Percentiles rank a stretch among this genome's conserved stretches.
These are phyloP conservation scores for Amanita jacksonii DNA, from an alignment of 768 basidiomycete genomes.

Conservation along the genomic window DNA sequence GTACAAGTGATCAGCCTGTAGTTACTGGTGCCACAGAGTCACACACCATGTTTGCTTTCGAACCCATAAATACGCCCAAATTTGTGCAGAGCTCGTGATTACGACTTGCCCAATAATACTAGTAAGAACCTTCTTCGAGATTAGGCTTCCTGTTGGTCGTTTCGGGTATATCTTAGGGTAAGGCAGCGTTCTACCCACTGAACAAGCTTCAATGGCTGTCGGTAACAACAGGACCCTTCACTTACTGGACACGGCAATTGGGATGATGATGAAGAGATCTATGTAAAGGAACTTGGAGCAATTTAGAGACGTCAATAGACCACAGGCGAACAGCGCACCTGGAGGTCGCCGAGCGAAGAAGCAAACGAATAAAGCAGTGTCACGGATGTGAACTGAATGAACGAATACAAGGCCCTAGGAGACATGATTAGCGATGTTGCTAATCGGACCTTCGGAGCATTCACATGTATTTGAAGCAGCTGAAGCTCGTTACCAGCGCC, in stretches of 20 bases:
- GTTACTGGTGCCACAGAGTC: background rate
- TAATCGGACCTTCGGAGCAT: slow-evolving; percentile 21
- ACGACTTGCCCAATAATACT: slow-evolving; percentile 91
- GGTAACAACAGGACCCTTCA: slow-evolving; percentile 6
- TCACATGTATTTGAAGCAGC: slow-evolving; percentile 99
- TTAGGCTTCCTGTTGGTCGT: slow-evolving; percentile 89
- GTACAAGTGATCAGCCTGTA: background rate
- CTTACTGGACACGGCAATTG: slow-evolving; percentile 93
- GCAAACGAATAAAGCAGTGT: slow-evolving; percentile 95
- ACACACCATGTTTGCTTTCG: slow-evolving; percentile 73
- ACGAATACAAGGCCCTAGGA: slow-evolving; percentile 88
- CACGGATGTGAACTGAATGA: slow-evolving; percentile 99
- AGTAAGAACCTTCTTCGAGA: slow-evolving; percentile 89
- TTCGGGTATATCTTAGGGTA: slow-evolving; percentile 81
- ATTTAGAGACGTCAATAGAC: slow-evolving; percentile 6
- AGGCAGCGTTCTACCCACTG: slow-evolving; percentile 94
- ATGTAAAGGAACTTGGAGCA: slow-evolving; percentile 82
- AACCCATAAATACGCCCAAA: slow-evolving; percentile 88
- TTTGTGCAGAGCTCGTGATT: slow-evolving; percentile 73
- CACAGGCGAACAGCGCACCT: slow-evolving; percentile 41
- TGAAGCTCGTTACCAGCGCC: slow-evolving; percentile 95
- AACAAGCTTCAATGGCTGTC: slow-evolving; percentile 7
- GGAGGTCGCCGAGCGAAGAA: slow-evolving; percentile 92
- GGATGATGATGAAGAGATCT: slow-evolving; percentile 96
- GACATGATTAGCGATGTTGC: background rate